Evolutionary conservation across 257 asterid genomes (phyloP).

Genomic region (Cordia subcordata): DNA sequence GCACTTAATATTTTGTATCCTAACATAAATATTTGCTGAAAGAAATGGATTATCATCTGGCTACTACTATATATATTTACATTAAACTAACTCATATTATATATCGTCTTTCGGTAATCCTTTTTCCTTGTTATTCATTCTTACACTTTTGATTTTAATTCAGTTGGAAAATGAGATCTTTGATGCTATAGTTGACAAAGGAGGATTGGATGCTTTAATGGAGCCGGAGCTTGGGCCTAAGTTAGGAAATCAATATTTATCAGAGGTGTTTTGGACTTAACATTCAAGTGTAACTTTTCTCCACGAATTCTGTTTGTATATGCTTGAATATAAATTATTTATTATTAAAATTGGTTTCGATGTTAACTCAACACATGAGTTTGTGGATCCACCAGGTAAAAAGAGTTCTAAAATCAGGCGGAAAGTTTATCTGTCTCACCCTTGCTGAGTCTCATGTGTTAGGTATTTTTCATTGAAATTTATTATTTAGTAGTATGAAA

Average conservation of each 20-base stretch:
- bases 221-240: slow-evolving; percentile 81
- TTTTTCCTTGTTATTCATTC: slow-evolving; percentile 3
- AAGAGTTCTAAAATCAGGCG: slow-evolving; percentile 66
- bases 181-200: slow-evolving; percentile 75
- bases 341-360: background rate
- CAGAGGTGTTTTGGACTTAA: slow-evolving; percentile 55
- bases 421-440: slow-evolving; percentile 88
- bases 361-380: slow-evolving; percentile 16
- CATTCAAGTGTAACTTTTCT: slow-evolving; percentile 1
- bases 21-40: no score
- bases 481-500: background rate
- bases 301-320: background rate
- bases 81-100: no score
- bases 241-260: slow-evolving; percentile 65
- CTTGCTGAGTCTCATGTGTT: slow-evolving; percentile 81
- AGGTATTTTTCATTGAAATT: slow-evolving; percentile 46
- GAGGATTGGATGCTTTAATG: slow-evolving; percentile 99
- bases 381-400: slow-evolving; percentile 55
- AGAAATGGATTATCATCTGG: no score
- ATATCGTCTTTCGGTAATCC: background rate
- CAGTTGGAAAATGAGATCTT: slow-evolving; percentile 68
- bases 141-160: slow-evolving; percentile 16
- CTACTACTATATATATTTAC: no score
- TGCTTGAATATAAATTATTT: background rate
- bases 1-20: no score